Evolutionary conservation across 2,329 filamentous ascomycete species (phyloP).

Genomic region (Trichoderma arundinaceum): DNA sequence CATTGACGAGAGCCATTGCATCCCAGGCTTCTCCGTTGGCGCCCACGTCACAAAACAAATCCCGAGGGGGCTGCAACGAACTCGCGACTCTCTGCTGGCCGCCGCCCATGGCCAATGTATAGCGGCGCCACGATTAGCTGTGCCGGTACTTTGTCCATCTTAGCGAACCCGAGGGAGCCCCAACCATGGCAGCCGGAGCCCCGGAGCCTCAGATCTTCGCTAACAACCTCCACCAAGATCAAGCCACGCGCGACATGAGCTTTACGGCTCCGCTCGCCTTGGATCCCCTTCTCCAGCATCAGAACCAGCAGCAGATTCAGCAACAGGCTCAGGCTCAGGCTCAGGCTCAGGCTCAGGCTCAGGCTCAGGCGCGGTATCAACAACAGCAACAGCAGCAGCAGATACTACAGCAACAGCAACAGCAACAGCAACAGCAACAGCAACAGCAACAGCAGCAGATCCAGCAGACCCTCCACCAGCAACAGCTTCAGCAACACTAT

Average conservation of each 20-base stretch:
- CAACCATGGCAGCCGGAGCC: slow-evolving; percentile 25
- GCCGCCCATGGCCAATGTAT: slow-evolving; percentile 10
- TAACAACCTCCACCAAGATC: slow-evolving; percentile 25
- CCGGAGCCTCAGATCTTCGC: slow-evolving; percentile 27
- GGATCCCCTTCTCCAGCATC: slow-evolving; percentile 35
- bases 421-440: neutral
- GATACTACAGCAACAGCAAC: slow-evolving; percentile 24
- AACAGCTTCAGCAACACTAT: slow-evolving; percentile 32
- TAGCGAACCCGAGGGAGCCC: slow-evolving; percentile 16
- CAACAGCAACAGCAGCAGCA: slow-evolving; percentile 24
- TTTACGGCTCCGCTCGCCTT: slow-evolving; percentile 42
- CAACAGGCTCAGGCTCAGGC: neutral
- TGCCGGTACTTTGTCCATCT: slow-evolving; percentile 21
- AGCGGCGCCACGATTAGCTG: slow-evolving; percentile 22
- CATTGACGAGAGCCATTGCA: neutral
- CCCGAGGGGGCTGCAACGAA: too few species aligned
- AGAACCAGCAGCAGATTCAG: slow-evolving; percentile 38
- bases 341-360: slow-evolving; percentile 1
- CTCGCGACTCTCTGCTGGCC: too few species aligned
- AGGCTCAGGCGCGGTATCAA: slow-evolving; percentile 22
- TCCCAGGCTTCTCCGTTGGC: neutral
- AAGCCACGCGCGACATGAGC: slow-evolving; percentile 41
- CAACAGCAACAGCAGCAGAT: neutral
- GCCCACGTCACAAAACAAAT: neutral
- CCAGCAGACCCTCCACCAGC: slow-evolving; percentile 17